A percentile compares a stretch with the other conserved stretches of the same genome.
Conservation (phyloP, 1,139 yeast species). For the Candida buenavistaensis region DNA sequence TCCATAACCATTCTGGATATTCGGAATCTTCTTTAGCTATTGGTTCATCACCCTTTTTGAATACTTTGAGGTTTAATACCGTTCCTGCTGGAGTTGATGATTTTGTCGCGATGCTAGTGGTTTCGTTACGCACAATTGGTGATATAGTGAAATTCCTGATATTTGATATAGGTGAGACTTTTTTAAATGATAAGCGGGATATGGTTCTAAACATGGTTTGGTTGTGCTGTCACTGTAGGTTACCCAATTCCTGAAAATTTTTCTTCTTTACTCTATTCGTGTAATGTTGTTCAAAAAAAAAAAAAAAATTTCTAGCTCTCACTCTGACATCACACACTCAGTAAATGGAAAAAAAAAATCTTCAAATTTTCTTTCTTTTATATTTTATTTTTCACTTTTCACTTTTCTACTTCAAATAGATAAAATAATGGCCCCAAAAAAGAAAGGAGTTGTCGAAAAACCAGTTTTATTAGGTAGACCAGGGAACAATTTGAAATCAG, state of each 20-base stretch:
- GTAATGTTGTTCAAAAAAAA: conserved; percentile 1
- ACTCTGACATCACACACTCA: conserved; percentile 1
- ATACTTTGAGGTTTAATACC: conserved; percentile 69
- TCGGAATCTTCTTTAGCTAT: conserved; percentile 84
- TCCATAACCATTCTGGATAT: conserved; percentile 97
- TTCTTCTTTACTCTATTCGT: conserved; percentile 1
- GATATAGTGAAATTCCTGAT: conserved; percentile 7
- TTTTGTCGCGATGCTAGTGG: conserved; percentile 13
- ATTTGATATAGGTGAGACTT: conserved; percentile 5
- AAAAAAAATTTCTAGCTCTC: neutral
- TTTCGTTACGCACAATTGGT: conserved; percentile 3
- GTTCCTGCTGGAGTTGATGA: conserved; percentile 75
- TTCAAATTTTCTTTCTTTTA: conserved; percentile 4
- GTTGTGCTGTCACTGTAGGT: neutral
- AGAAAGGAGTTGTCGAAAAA: conserved; percentile 79
- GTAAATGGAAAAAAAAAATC: conserved; percentile 11
- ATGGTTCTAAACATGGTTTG: conserved; percentile 7
- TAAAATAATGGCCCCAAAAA: conserved; percentile 84
- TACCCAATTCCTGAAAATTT: neutral
- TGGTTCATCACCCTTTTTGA: conserved; percentile 83
- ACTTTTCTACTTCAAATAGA: too few relatives aligned
- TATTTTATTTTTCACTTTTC: conserved; percentile 4
- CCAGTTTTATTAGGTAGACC: conserved; percentile 96
- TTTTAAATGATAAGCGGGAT: conserved; percentile 1
- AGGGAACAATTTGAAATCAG: conserved; percentile 93